Base-by-base conservation (phyloP, 2,329 filamentous ascomycete genomes). In the Elsinoe fawcettii region DNA sequence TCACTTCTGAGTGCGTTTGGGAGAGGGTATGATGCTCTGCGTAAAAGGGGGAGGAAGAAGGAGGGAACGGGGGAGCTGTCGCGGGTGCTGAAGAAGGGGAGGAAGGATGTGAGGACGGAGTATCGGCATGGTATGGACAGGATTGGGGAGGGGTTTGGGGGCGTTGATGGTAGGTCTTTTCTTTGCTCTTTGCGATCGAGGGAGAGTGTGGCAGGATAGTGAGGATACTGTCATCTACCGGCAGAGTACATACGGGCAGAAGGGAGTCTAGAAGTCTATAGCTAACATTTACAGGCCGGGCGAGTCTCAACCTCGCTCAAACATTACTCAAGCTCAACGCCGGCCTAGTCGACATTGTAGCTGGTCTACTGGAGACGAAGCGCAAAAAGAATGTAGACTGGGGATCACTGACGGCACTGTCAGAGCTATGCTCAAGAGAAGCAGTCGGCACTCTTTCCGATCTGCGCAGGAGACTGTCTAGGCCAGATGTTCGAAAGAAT, bases 241-340 rank as follows among this genome's bases (percentile, higher is more conserved):
- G n/a, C n/a, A n/a, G n/a, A n/a, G n/a, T n/a, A n/a, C n/a, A n/a
- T n/a, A n/a, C n/a, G n/a, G n/a, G n/a, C n/a, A n/a, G n/a, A n/a
- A n/a, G n/a, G n/a, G n/a, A n/a, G n/a, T n/a, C n/a, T n/a, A n/a
- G n/a, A n/a, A 9, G 5, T 30, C 5, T 30, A 7, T 32, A 22
- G 22, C 23, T 49, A 11, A 30, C 22, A 5, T 22, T 23, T 22
- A 22, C 39, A 53, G 49, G 32, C 8, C 16, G 25, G 8, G 49
- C 49, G n/a, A 53, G 49, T 53, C 49, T 53, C 14, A n/a, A 16
- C 4, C 22, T 53, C 7, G 32, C 49, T 8, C 49, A 53, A n/a
- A 53, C 49, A 22, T 18, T 53, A 30, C 32, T 53, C 25, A 53
- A 53, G 20, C 49, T 53, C 32, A 53, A 53, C 32, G 49, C 49